Evolutionary conservation across 208 protist genomes (phyloP).

Genomic region (Acanthamoeba sp.): DNA sequence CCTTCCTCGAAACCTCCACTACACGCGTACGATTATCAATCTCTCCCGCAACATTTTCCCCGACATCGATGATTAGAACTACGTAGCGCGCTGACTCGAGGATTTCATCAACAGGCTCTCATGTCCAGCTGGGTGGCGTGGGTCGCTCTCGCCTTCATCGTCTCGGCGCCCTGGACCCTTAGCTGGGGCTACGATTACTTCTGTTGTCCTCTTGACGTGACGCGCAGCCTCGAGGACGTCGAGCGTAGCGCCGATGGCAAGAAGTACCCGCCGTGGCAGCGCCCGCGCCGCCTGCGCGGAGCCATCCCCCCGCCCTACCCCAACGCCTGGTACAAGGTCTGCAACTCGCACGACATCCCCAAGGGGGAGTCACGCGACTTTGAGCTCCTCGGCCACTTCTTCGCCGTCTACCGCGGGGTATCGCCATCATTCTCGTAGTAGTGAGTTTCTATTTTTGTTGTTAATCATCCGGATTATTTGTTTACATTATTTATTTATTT

Average conservation of each 20-base stretch:
- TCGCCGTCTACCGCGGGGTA: slow-evolving; percentile 65
- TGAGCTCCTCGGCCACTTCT: slow-evolving; percentile 50
- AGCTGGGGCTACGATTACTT: slow-evolving; percentile 6
- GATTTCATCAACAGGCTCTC: neutral
- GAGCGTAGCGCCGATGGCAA: slow-evolving; percentile 13
- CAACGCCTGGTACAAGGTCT: slow-evolving; percentile 72
- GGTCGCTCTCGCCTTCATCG: neutral
- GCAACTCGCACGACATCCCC: slow-evolving; percentile 39
- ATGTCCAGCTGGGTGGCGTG: neutral
- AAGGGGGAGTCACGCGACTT: slow-evolving; percentile 30
- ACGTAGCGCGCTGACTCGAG: no score
- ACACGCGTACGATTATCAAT: neutral
- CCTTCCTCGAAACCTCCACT: neutral
- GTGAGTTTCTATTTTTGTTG: no score
- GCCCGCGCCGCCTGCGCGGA: slow-evolving; percentile 31
- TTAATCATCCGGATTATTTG: no score
- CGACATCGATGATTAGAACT: no score
- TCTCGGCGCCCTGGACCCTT: neutral
- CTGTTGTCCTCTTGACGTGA: neutral
- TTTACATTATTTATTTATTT: neutral
- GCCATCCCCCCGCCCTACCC: slow-evolving; percentile 72
- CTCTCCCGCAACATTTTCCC: no score
- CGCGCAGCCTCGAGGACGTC: slow-evolving; percentile 10
- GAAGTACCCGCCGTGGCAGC: slow-evolving; percentile 5
- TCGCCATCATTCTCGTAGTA: no score